A percentile compares a stretch with the other conserved stretches of the same genome.
Conservation (phyloP, 2,329 filamentous ascomycete species). For the Didymella arachidicola region DNA sequence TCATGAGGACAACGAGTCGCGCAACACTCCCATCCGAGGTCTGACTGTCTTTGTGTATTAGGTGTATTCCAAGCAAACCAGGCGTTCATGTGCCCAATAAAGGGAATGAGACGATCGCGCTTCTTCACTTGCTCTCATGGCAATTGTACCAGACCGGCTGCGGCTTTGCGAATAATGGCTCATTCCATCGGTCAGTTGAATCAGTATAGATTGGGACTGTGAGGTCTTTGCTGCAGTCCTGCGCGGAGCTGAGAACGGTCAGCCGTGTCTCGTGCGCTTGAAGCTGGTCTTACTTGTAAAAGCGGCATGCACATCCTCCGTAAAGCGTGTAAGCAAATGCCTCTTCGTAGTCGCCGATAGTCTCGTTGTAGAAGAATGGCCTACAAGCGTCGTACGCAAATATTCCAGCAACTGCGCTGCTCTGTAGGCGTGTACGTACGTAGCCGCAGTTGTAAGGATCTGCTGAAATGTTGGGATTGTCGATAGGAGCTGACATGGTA, state of each 20-base stretch:
- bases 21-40: background rate
- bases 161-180: slow-evolving; percentile 20
- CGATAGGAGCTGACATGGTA: background rate
- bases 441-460: slow-evolving; percentile 18
- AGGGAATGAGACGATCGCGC: background rate
- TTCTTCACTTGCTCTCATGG: background rate
- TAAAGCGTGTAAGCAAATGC: slow-evolving; percentile 19
- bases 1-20: background rate
- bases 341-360: slow-evolving; percentile 12
- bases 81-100: background rate
- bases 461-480: background rate
- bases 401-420: slow-evolving; percentile 13
- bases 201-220: slow-evolving; percentile 11
- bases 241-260: background rate
- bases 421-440: slow-evolving; percentile 15
- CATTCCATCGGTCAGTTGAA: slow-evolving; percentile 16
- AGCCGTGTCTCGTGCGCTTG: background rate
- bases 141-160: slow-evolving; percentile 29
- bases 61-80: too few species aligned
- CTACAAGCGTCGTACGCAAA: slow-evolving; percentile 6
- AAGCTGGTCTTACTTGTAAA: slow-evolving; percentile 7
- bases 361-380: slow-evolving; percentile 18
- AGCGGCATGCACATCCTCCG: slow-evolving; percentile 17
- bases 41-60: background rate
- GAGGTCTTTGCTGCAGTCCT: slow-evolving; percentile 8